A percentile compares a stretch with the other conserved stretches of the same genome.
phyloP scores from a whole-genome alignment of 2,329 filamentous ascomycete species.

The Xylaria hypoxylon region DNA sequence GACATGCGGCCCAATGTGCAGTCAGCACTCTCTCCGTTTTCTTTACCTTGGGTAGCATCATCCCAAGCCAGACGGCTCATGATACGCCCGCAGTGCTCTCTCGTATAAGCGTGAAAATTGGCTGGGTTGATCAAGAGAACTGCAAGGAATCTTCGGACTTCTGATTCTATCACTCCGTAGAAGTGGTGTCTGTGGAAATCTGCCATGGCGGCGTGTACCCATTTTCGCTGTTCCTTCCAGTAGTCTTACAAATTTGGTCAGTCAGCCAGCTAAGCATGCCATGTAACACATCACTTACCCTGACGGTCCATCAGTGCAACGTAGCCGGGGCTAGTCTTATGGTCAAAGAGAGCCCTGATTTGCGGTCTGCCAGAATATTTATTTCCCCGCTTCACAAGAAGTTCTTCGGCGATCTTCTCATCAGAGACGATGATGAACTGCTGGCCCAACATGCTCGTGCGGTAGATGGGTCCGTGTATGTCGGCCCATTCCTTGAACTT shows the following conservation, averaged over 20 bases:
- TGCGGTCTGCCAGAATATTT: conserved; percentile 64
- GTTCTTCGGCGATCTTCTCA: conserved; percentile 61
- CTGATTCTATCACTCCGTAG: conserved; percentile 61
- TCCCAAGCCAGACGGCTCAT: conserved; percentile 64
- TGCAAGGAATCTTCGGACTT: conserved; percentile 60
- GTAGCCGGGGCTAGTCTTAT: conserved; percentile 62
- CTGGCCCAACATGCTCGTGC: conserved; percentile 51
- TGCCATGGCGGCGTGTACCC: conserved; percentile 63
- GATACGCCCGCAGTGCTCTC: conserved; percentile 63
- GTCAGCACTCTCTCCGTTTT: conserved; percentile 61
- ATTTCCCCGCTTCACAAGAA: conserved; percentile 62
- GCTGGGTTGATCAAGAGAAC: conserved; percentile 60
- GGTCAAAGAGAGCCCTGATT: conserved; percentile 61
- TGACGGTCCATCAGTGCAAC: conserved; percentile 64
- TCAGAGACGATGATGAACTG: conserved; percentile 58
- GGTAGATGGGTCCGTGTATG: conserved; percentile 49
- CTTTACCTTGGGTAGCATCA: conserved; percentile 59
- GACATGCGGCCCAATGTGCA: conserved; percentile 63
- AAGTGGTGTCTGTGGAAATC: conserved; percentile 56
- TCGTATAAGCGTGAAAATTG: conserved; percentile 59
- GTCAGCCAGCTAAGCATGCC: not conserved
- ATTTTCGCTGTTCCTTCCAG: conserved; percentile 63
- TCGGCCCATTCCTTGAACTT: conserved; percentile 57
- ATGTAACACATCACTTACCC: conserved; percentile 51
- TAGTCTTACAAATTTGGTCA: conserved; percentile 51